phyloP scores from a whole-genome alignment of 495 filamentous ascomycete genomes.

The Xylaria scruposa region DNA sequence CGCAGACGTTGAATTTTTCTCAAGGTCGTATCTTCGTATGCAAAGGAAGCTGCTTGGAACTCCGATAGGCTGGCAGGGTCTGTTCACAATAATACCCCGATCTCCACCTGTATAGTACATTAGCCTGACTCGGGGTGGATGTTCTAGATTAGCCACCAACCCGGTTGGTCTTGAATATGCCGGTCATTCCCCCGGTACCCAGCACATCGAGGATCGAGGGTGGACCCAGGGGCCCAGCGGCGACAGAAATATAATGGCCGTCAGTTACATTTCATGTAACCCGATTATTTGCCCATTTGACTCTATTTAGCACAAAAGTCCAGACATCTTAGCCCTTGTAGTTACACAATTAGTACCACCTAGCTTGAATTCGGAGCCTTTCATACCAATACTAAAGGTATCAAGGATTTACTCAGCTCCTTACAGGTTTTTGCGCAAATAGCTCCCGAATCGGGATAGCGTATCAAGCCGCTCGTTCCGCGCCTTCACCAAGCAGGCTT shows the following conservation, averaged over 20 bases:
- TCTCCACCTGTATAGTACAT: conserved; percentile 2
- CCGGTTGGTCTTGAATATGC: conserved; percentile 6
- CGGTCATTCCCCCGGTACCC: conserved; percentile 15
- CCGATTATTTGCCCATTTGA: neutral
- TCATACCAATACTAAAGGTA: neutral
- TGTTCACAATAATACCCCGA: conserved; percentile 6
- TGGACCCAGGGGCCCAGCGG: neutral
- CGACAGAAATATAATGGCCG: neutral
- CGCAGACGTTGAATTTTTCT: neutral
- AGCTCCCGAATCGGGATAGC: conserved; percentile 1
- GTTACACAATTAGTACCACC: neutral
- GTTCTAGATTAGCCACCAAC: conserved; percentile 16
- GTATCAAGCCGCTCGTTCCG: neutral
- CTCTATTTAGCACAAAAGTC: neutral
- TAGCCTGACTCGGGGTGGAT: neutral
- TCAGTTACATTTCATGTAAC: neutral
- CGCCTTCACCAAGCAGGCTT: neutral
- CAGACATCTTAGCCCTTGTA: neutral
- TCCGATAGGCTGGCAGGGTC: conserved; percentile 15
- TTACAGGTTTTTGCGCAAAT: neutral
- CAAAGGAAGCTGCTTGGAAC: neutral
- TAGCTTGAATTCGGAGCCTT: neutral
- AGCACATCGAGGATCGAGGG: conserved; percentile 10
- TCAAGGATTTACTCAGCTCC: neutral
- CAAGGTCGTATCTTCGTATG: neutral